A percentile compares a stretch with the other conserved stretches of the same genome.
These are phyloP conservation scores for Alloascoidea africana DNA, from an alignment of 805 yeast species.

Conservation along the genomic window DNA sequence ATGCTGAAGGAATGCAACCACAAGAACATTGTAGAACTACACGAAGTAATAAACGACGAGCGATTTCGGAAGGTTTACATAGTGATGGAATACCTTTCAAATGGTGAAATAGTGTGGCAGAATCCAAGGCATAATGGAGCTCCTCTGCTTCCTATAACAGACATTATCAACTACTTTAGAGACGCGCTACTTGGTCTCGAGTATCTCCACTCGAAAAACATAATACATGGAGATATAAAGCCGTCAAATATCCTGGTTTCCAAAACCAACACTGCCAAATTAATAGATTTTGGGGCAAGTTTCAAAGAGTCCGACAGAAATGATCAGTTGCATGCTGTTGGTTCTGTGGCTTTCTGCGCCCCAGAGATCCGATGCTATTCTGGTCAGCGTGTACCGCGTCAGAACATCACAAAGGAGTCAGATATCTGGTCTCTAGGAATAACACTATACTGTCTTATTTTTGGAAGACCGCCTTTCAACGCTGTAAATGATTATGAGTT, in stretches of 20 bases:
- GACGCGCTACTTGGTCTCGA: conserved; percentile 64
- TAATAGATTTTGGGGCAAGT: conserved; percentile 74
- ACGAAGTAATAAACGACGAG: background rate
- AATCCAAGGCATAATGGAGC: background rate
- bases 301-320: conserved; percentile 23
- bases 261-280: conserved; percentile 43
- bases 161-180: conserved; percentile 26
- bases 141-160: background rate
- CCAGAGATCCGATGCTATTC: no score
- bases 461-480: conserved; percentile 78
- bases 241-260: conserved; percentile 72
- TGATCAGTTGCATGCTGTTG: conserved; percentile 68
- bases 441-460: conserved; percentile 69
- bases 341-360: conserved; percentile 92
- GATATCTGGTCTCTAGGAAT: conserved; percentile 96
- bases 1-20: background rate
- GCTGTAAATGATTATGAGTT: conserved; percentile 61
- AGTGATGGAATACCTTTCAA: background rate
- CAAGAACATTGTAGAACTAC: background rate
- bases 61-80: background rate
- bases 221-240: conserved; percentile 82
- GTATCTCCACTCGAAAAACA: conserved; percentile 57
- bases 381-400: background rate
- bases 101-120: background rate
- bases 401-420: conserved; percentile 34